Base-by-base conservation (phyloP, 495 filamentous ascomycete genomes). In the Hamigera avellanea region DNA sequence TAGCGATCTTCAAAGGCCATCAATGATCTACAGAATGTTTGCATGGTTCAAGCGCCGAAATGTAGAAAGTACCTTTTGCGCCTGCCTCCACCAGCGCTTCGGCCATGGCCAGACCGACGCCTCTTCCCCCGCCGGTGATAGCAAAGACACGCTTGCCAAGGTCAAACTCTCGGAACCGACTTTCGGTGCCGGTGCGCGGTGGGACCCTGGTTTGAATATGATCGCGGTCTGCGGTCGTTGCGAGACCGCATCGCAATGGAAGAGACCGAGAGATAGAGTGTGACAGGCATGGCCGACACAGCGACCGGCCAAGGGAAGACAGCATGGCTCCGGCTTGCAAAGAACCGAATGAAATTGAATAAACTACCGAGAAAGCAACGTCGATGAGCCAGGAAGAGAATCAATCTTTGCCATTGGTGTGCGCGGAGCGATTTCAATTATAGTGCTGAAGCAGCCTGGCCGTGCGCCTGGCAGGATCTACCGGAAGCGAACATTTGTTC, bases 31-130 rank as follows among this genome's bases (percentile, higher is more conserved):
- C 7, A 12, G 7, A 26, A 26, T 12, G 25, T 26, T 7, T 26
- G 12, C 8, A 12, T 13, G 12, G 12, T 7, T 26, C 25, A 26
- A 26, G 12, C n/a, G n/a, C n/a, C n/a, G 12, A 26, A 26, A 26
- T 26, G 12, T 26, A 7, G 7, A 12, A 26, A 7, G 12, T 62
- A 80, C 76, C 75, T 48, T 70, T 72, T 1, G 73, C 79, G 8
- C 80, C 79, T 10, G 80, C 76, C 46, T 83, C 78, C 31, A 76
- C 67, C n/a, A 83, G 57, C 7, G 76, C 80, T 47, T 83, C 78
- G 2, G 75, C 75, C 54, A 83, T 70, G 3, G 70, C 65, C 6
- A 86, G 57, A 7, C 81, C 80, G 3, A 85, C 54, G 3, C 79
- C 76, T 36, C 69, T 56, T 19, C 67, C 77, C 14, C 75, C 76